phyloP scores from a whole-genome alignment of 164 flowering plant genomes.

The Malania oleifera region DNA sequence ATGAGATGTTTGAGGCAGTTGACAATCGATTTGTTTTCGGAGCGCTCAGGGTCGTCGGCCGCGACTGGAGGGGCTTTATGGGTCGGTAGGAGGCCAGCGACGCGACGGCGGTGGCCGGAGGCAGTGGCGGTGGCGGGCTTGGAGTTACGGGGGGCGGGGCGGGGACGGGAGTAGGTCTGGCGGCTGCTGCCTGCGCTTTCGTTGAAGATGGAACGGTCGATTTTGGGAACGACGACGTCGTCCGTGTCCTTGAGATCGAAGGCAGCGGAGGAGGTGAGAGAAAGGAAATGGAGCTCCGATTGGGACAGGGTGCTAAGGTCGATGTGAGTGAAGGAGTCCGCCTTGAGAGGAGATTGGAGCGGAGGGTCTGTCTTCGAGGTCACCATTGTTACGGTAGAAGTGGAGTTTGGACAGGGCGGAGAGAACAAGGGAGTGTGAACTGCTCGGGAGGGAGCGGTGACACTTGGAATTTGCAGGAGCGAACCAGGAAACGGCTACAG shows the following conservation, averaged over 20 bases:
- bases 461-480: no score
- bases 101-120: slow-evolving; percentile 28
- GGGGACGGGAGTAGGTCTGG: slow-evolving; percentile 45
- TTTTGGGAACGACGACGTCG: slow-evolving; percentile 23
- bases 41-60: slow-evolving; percentile 20
- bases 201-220: slow-evolving; percentile 42
- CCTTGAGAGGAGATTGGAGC: neutral
- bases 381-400: slow-evolving; percentile 9
- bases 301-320: slow-evolving; percentile 41
- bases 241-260: slow-evolving; percentile 20
- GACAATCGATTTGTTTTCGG: slow-evolving; percentile 31
- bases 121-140: neutral
- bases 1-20: slow-evolving; percentile 26
- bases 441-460: no score
- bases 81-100: slow-evolving; percentile 24
- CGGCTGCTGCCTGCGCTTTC: slow-evolving; percentile 45
- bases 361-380: neutral
- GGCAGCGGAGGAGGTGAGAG: slow-evolving; percentile 29
- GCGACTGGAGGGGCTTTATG: slow-evolving; percentile 11
- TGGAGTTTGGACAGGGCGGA: neutral
- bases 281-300: slow-evolving; percentile 41
- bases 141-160: slow-evolving; percentile 13
- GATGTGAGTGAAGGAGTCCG: slow-evolving; percentile 21
- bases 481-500: no score
- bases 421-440: no score